These are phyloP conservation scores for Erysimum cheiri DNA, from an alignment of 441 rosid genomes.

Conservation along the genomic window DNA sequence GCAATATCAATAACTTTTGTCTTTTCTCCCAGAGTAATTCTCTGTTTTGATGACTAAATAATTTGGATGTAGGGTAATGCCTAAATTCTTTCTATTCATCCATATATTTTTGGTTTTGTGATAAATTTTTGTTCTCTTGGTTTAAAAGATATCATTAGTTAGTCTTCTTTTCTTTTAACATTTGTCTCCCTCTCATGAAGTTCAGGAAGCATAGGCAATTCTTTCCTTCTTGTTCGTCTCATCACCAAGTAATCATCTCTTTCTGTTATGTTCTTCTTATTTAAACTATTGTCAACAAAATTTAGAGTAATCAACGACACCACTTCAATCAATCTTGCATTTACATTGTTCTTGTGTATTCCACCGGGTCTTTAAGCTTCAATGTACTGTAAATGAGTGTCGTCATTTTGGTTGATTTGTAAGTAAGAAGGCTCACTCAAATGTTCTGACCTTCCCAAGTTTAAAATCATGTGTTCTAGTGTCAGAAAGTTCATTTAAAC, in stretches of 20 bases:
- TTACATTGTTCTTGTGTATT: slow-evolving; percentile 22
- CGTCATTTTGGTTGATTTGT: slow-evolving; percentile 4
- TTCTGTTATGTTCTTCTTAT: slow-evolving; percentile 7
- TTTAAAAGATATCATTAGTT: slow-evolving; percentile 4
- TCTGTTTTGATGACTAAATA: slow-evolving; percentile 19
- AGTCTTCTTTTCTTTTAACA: slow-evolving; percentile 16
- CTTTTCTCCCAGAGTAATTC: background rate
- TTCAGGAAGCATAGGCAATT: slow-evolving; percentile 32
- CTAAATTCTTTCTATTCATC: slow-evolving; percentile 2
- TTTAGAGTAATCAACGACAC: background rate
- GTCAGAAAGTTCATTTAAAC: background rate
- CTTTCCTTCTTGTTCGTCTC: slow-evolving; percentile 26
- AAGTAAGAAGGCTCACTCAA: slow-evolving; percentile 24
- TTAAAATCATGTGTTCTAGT: background rate
- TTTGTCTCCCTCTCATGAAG: slow-evolving; percentile 32
- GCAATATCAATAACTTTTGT: slow-evolving; percentile 1
- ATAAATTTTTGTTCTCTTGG: background rate
- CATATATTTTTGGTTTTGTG: background rate
- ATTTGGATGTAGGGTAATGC: slow-evolving; percentile 20
- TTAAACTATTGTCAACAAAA: slow-evolving; percentile 11
- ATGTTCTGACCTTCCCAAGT: slow-evolving; percentile 5
- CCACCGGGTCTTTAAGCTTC: background rate
- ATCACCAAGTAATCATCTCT: slow-evolving; percentile 33
- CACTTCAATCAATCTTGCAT: background rate
- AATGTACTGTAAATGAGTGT: background rate